These are phyloP conservation scores for Candida orba DNA, from an alignment of 805 yeast genomes.

Conservation along the genomic window DNA sequence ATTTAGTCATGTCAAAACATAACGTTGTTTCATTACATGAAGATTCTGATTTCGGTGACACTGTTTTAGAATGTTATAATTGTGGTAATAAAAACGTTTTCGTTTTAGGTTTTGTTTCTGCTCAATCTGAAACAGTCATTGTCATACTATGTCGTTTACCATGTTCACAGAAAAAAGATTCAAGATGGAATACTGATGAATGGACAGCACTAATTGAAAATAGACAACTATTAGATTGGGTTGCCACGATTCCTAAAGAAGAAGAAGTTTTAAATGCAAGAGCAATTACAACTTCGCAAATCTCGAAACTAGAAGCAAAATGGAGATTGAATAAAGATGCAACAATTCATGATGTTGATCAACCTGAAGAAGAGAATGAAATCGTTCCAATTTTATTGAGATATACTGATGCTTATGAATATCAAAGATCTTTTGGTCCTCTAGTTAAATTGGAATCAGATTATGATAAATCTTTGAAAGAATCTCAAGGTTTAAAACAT, in stretches of 20 bases:
- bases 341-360: constrained; percentile 58
- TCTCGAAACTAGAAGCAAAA: constrained; percentile 65
- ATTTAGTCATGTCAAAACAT: constrained; percentile 75
- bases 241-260: constrained; percentile 62
- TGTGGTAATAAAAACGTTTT: constrained; percentile 82
- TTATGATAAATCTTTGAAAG: constrained; percentile 65
- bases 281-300: constrained; percentile 54
- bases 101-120: constrained; percentile 78
- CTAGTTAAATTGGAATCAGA: constrained; percentile 77
- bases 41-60: constrained; percentile 80
- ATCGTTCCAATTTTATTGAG: constrained; percentile 67
- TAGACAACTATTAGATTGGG: constrained; percentile 74
- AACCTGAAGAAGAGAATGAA: constrained; percentile 47
- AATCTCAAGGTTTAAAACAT: constrained; percentile 69
- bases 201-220: constrained; percentile 87
- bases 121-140: constrained; percentile 79
- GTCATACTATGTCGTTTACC: constrained; percentile 85
- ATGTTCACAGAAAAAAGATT: constrained; percentile 69
- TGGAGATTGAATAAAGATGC: constrained; percentile 75
- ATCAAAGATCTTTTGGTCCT: constrained; percentile 81
- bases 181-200: constrained; percentile 78
- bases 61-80: constrained; percentile 79
- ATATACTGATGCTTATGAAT: constrained; percentile 76
- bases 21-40: constrained; percentile 67
- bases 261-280: constrained; percentile 52